phyloP scores from a whole-genome alignment of 2,329 filamentous ascomycete species.

The Myriosclerotinia scirpicola region DNA sequence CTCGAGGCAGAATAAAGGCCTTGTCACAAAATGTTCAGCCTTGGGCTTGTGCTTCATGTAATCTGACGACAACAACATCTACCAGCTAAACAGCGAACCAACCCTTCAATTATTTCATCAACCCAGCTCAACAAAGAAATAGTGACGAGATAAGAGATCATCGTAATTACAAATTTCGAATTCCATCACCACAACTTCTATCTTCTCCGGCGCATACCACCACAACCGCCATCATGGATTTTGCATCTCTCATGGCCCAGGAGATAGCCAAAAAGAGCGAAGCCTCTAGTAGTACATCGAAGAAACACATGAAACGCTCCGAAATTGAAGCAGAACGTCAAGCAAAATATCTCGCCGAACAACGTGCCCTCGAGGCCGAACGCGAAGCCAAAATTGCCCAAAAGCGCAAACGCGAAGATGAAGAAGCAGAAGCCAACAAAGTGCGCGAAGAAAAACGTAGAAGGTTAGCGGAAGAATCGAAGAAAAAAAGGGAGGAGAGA shows the following conservation, averaged over 20 bases:
- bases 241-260: conserved; percentile 87
- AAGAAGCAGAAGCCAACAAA: conserved; percentile 68
- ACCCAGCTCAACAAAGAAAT: neutral
- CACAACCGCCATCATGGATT: conserved; percentile 69
- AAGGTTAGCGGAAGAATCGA: conserved; percentile 78
- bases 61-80: neutral
- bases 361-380: conserved; percentile 70
- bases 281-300: conserved; percentile 44
- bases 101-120: neutral
- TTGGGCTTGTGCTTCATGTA: conserved; percentile 11
- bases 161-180: neutral
- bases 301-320: conserved; percentile 82
- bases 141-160: neutral
- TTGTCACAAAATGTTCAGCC: conserved; percentile 23
- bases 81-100: neutral
- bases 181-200: neutral
- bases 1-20: conserved; percentile 27
- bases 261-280: conserved; percentile 82
- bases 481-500: conserved; percentile 65
- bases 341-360: conserved; percentile 78
- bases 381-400: conserved; percentile 67
- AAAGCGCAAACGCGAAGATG: conserved; percentile 89
- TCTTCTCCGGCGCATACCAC: neutral
- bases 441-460: conserved; percentile 79
- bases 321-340: conserved; percentile 82